phyloP scores from a whole-genome alignment of 495 filamentous ascomycete genomes.

The Saxophila tyrrhenica region DNA sequence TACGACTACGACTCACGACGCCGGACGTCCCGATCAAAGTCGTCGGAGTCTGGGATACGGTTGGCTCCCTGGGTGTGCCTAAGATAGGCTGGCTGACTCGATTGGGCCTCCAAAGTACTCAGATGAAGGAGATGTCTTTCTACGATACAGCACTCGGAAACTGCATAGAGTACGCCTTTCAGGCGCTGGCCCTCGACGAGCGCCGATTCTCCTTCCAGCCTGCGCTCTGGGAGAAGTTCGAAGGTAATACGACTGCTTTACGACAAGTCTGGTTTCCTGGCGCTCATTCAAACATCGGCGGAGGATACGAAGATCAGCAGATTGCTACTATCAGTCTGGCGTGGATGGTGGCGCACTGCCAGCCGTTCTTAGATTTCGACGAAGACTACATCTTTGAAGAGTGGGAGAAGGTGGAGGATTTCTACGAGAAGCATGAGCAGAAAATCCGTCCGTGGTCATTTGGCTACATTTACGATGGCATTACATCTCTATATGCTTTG shows the following conservation, averaged over 20 bases:
- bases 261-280: slow-evolving; percentile 66
- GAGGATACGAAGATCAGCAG: slow-evolving; percentile 47
- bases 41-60: slow-evolving; percentile 33
- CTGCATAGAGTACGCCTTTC: slow-evolving; percentile 56
- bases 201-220: slow-evolving; percentile 51
- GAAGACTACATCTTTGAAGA: slow-evolving; percentile 41
- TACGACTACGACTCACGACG: slow-evolving; percentile 25
- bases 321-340: slow-evolving; percentile 55
- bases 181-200: slow-evolving; percentile 65
- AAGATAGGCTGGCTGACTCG: slow-evolving; percentile 27
- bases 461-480: slow-evolving; percentile 41
- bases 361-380: slow-evolving; percentile 49
- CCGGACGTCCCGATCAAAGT: slow-evolving; percentile 29
- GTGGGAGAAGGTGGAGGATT: slow-evolving; percentile 35
- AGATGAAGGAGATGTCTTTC: slow-evolving; percentile 43
- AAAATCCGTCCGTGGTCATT: slow-evolving; percentile 49
- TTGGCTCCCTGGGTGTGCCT: slow-evolving; percentile 27
- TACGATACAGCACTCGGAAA: slow-evolving; percentile 48
- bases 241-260: slow-evolving; percentile 33
- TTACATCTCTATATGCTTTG: slow-evolving; percentile 39
- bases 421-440: slow-evolving; percentile 37
- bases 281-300: slow-evolving; percentile 55
- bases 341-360: slow-evolving; percentile 64
- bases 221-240: slow-evolving; percentile 48
- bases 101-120: slow-evolving; percentile 35